Base-by-base conservation (phyloP, 768 basidiomycete genomes). In the Boletus coccyginus region DNA sequence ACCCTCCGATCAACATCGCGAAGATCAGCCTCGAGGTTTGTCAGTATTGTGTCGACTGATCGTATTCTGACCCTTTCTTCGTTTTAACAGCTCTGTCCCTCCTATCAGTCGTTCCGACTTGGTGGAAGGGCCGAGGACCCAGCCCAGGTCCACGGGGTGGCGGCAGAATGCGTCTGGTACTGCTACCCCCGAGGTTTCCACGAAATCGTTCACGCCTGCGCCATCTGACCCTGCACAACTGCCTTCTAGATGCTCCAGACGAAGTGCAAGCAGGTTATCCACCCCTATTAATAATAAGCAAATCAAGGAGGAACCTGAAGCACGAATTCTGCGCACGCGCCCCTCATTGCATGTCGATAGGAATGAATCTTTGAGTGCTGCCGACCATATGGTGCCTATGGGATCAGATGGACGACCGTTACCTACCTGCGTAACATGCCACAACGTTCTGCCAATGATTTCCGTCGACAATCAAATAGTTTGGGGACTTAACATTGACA, bases 401-500 rank as follows among this genome's bases (percentile, higher is more conserved):
- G 88, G 85, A 32, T 74, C 80, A 48, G 86, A 88, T 65, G 88
- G 88, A 29, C 84, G 82, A 66, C 80, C 78, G 17, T 71, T 90
- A 32, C 89, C 90, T 46, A 82, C 73, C n/a, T 92, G 89, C 59
- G 73, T 77, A 65, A 91, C 86, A 27, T 91, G 89, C 70, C 74
- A 73, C 50, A 89, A 84, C 66, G 75, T 90, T 50, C 69, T 92
- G 61, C 89, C 89, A 3, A 79, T 92, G 56, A 91, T 91, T 62
- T 81, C 85, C 48, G 85, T 90, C 29, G 87, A 90, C 70, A 81
- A 81, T 41, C 77, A 85, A 68, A 81, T 90, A 24, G 86, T 90
- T 36, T 90, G 88, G 87, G 90, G 88, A 21, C 74, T 86, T 41
- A 77, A 75, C 41, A 57, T 79, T 21, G 83, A 84, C 62, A 75